phyloP scores from a whole-genome alignment of 495 filamentous ascomycete genomes.

The Patellaria atrata region DNA sequence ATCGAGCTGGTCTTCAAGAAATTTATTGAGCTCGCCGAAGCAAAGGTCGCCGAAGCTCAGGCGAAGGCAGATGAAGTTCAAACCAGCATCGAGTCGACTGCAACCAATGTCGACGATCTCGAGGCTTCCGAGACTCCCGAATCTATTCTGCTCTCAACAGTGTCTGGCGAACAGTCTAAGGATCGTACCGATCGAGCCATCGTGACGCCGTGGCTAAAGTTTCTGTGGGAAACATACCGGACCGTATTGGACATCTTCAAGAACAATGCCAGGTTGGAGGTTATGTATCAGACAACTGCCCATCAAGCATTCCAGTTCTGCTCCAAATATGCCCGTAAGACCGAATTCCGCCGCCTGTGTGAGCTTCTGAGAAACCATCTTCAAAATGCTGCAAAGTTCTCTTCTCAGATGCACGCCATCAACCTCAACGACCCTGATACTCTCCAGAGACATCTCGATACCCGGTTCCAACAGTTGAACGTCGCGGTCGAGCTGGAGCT shows the following conservation, averaged over 20 bases:
- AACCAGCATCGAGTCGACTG: constrained; percentile 59
- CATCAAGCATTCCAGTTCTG: constrained; percentile 98
- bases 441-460: constrained; percentile 90
- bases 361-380: constrained; percentile 97
- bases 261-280: constrained; percentile 94
- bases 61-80: constrained; percentile 90
- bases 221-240: constrained; percentile 99
- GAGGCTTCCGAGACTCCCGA: constrained; percentile 96
- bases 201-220: constrained; percentile 98
- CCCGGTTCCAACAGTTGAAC: constrained; percentile 95
- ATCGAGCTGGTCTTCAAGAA: constrained; percentile 94
- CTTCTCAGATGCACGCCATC: constrained; percentile 96
- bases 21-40: constrained; percentile 92
- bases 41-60: constrained; percentile 93
- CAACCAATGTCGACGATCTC: constrained; percentile 75
- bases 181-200: constrained; percentile 96
- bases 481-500: constrained; percentile 95
- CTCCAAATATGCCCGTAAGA: constrained; percentile 95
- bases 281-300: constrained; percentile 96
- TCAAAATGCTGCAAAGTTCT: constrained; percentile 98
- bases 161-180: constrained; percentile 91
- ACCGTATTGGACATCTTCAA: constrained; percentile 96
- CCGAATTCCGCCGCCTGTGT: constrained; percentile 95
- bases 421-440: constrained; percentile 97
- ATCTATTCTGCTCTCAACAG: constrained; percentile 92